phyloP scores from a whole-genome alignment of 192 early-diverging fungal genomes.

The Podila verticillata region DNA sequence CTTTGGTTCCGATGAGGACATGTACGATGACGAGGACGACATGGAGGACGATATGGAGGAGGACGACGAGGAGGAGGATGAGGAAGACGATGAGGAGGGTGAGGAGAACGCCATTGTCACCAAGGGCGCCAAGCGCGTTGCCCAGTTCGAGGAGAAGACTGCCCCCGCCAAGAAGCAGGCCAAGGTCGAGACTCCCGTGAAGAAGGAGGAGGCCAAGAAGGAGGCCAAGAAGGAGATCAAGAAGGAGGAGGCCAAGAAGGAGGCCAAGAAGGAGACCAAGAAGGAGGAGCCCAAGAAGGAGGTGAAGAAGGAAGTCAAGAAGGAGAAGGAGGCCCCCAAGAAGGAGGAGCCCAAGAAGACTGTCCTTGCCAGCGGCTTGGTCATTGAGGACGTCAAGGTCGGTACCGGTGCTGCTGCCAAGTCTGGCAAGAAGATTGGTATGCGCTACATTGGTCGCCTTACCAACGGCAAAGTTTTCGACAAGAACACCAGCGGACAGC shows the following conservation, averaged over 20 bases:
- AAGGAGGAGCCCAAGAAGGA: conserved; percentile 57
- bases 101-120: conserved; percentile 51
- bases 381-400: conserved; percentile 80
- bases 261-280: conserved; percentile 40
- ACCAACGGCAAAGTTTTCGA: conserved; percentile 96
- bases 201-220: conserved; percentile 52
- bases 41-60: conserved; percentile 56
- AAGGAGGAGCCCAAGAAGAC: conserved; percentile 62
- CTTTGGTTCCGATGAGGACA: conserved; percentile 53
- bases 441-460: conserved; percentile 96
- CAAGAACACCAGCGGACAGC: conserved; percentile 89
- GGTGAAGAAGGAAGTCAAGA: conserved; percentile 57
- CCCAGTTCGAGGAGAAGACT: conserved; percentile 54
- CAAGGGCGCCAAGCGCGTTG: conserved; percentile 55
- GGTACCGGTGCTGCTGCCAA: conserved; percentile 58
- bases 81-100: conserved; percentile 54
- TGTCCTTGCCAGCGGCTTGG: conserved; percentile 76
- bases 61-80: conserved; percentile 48
- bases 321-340: conserved; percentile 60
- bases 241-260: conserved; percentile 41
- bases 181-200: conserved; percentile 26
- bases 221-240: conserved; percentile 47
- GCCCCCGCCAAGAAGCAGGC: conserved; percentile 36
- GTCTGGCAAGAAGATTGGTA: conserved; percentile 64
- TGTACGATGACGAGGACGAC: conserved; percentile 45